Base-by-base conservation (phyloP, 257 asterid genomes). In the Penstemon barbatus region DNA sequence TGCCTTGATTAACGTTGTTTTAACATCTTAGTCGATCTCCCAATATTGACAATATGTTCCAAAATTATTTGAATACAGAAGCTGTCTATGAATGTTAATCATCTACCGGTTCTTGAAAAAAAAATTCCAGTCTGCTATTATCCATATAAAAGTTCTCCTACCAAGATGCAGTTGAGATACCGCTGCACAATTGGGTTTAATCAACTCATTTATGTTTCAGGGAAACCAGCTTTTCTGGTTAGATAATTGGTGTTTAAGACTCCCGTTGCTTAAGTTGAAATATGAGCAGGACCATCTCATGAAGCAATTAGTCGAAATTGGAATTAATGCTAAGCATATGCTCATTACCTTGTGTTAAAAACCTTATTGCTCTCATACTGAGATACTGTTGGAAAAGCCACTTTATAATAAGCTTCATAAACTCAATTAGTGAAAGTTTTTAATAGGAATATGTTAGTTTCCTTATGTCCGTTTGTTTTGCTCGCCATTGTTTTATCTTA, bases 11-110 rank as follows among this genome's bases (percentile, higher is more conserved):
- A 25, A 9, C 15, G 41, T 40, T 59, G 8, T 18, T 4, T 57
- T 7, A 8, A 36, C 43, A 57, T 57, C 3, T 15, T 41, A n/a
- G 12, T 9, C 37, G 37, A 8, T 40, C 7, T 5, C 65, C 37
- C 5, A 6, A 53, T 25, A 25, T 25, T 25, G 33, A 43, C 9
- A 10, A 25, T 39, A 41, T 49, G 8, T 36, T 10, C 13, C 40
- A 19, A 8, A 57, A 36, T 6, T 33, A 36, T 3, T 62, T 50
- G 64, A 33, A 71, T 25, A 51, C 44, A 46, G 60, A 70, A 18
- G 58, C 75, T 43, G 10, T 60, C 15, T 19, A 37, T 5, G 9
- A 15, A 36, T 12, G 53, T 49, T 48, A 49, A 8, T 67, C 4
- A 13, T 8, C 53, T 39, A 11, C 13, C 25, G 55, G 44, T 7